Conservation (phyloP, 345 rosid genomes). For the Eucalyptus marginata region DNA sequence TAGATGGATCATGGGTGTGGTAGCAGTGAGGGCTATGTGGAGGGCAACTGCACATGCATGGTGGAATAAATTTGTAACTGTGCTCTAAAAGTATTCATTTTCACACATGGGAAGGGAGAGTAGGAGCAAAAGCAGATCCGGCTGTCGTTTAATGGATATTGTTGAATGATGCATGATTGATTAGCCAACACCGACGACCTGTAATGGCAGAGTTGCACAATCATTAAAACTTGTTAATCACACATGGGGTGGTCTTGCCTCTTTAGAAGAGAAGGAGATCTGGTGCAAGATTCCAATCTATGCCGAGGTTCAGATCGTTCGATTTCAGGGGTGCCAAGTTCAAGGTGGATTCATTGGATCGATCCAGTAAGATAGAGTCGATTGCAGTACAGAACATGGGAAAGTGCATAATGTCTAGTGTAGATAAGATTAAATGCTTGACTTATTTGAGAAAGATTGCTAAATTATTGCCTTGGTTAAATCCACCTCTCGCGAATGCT, state of each 20-base stretch:
- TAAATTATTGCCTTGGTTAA: background rate
- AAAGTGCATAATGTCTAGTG: background rate
- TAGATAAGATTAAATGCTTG: background rate
- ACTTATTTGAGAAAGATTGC: background rate
- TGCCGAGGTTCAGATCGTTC: background rate
- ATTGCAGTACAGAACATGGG: background rate
- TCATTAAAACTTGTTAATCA: background rate
- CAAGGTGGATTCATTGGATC: background rate
- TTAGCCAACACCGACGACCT: background rate
- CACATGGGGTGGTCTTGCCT: slow-evolving; percentile 25
- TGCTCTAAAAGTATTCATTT: background rate
- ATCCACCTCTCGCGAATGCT: too few relatives aligned
- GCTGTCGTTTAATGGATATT: background rate
- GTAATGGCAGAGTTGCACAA: background rate
- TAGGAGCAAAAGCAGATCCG: background rate
- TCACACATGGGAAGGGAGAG: background rate
- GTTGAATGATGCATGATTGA: background rate
- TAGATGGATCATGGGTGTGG: background rate
- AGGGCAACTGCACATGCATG: background rate
- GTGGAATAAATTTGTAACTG: background rate
- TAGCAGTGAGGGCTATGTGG: background rate
- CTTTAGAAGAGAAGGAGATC: background rate
- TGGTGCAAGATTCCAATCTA: background rate
- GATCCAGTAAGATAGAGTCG: background rate
- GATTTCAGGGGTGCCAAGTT: background rate